Conservation (phyloP, 345 rosid species). For the Noccaea caerulescens region DNA sequence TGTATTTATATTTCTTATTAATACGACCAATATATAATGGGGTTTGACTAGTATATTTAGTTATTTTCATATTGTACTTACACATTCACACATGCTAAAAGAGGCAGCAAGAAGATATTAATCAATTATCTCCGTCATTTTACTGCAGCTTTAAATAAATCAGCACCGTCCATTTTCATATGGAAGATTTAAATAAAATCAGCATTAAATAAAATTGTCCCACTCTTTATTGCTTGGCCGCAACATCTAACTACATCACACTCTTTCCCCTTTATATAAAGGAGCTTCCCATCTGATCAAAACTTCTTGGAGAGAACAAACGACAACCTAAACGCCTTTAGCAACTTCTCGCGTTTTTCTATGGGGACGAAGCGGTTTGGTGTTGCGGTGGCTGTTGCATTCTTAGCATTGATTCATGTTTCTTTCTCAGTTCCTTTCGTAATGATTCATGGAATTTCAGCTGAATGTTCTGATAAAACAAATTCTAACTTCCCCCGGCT, state of each 20-base stretch:
- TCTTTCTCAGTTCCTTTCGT: constrained; percentile 64
- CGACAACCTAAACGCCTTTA: neutral
- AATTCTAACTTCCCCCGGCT: constrained; percentile 61
- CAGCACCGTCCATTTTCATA: too few relatives aligned
- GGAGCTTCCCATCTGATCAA: constrained; percentile 18
- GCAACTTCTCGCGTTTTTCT: constrained; percentile 1
- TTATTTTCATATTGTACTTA: too few relatives aligned
- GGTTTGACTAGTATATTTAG: too few relatives aligned
- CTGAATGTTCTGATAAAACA: constrained; percentile 47
- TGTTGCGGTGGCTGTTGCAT: constrained; percentile 27
- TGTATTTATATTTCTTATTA: too few relatives aligned
- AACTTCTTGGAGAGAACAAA: constrained; percentile 16
- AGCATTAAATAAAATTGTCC: too few relatives aligned
- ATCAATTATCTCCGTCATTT: too few relatives aligned
- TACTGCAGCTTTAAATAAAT: too few relatives aligned
- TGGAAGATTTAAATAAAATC: too few relatives aligned
- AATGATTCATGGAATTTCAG: constrained; percentile 54
- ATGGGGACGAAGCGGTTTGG: constrained; percentile 20
- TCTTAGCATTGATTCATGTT: constrained; percentile 38
- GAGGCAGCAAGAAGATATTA: too few relatives aligned
- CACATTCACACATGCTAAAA: too few relatives aligned
- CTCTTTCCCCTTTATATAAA: constrained; percentile 18
- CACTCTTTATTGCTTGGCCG: constrained; percentile 24
- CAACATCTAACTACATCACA: constrained; percentile 35
- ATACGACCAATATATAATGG: too few relatives aligned